Percentiles rank a stretch among this genome's conserved stretches.
Conservation (phyloP, 2,329 filamentous ascomycete genomes). For the Colletotrichum spinosum region DNA sequence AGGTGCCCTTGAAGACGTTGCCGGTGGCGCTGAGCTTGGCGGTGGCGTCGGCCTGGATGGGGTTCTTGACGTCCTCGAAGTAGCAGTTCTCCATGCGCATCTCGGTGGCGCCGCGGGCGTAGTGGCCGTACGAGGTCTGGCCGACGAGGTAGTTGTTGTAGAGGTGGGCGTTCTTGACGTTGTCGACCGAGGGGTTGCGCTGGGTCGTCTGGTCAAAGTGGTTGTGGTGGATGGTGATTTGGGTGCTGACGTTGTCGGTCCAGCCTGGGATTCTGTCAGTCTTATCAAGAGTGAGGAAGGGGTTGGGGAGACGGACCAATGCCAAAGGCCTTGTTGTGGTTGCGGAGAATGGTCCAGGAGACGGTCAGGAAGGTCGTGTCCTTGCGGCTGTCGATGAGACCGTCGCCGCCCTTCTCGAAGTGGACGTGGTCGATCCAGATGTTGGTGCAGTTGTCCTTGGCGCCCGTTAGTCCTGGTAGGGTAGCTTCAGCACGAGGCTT, state of each 20-base stretch:
- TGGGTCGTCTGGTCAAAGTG: slow-evolving; percentile 42
- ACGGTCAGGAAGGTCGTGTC: slow-evolving; percentile 43
- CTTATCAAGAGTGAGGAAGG: too few relatives aligned
- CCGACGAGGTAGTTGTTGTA: slow-evolving; percentile 44
- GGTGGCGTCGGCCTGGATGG: slow-evolving; percentile 37
- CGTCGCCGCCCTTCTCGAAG: slow-evolving; percentile 41
- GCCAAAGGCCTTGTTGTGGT: slow-evolving; percentile 44
- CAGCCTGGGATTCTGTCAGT: slow-evolving; percentile 35
- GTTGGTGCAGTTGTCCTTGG: slow-evolving; percentile 38
- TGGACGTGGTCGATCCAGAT: slow-evolving; percentile 44
- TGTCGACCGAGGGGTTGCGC: slow-evolving; percentile 43
- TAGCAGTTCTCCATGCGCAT: slow-evolving; percentile 43
- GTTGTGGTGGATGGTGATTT: slow-evolving; percentile 43
- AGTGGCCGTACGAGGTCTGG: slow-evolving; percentile 42
- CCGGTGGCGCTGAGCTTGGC: slow-evolving; percentile 35
- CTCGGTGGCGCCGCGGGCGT: slow-evolving; percentile 41
- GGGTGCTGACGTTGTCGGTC: slow-evolving; percentile 42
- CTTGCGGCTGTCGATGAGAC: slow-evolving; percentile 42
- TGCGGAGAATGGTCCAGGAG: slow-evolving; percentile 41
- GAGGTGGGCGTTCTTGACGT: slow-evolving; percentile 42
- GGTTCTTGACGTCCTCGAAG: slow-evolving; percentile 41
- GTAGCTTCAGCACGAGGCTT: too few relatives aligned
- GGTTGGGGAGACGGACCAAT: slow-evolving; percentile 36
- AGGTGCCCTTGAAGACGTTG: slow-evolving; percentile 36
- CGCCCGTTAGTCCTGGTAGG: background rate